Base-by-base conservation (phyloP, 2,329 filamentous ascomycete genomes). In the Cercospora zeina region DNA sequence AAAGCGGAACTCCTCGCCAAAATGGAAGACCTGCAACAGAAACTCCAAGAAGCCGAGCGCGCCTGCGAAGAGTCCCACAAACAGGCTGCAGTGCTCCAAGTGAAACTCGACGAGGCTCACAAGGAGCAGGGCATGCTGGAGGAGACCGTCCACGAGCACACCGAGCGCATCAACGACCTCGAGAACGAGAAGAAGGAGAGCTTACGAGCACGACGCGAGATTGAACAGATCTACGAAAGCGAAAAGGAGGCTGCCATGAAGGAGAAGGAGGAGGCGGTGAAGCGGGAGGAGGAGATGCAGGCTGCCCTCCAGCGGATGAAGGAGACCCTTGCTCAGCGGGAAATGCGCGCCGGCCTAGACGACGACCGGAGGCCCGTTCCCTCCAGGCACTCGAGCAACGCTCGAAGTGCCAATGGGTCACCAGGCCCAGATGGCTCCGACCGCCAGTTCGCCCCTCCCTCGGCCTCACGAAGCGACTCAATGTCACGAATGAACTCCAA, bases 191-290 rank as follows among this genome's bases (percentile, higher is more conserved):
- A 95, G 78, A 86, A 90, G 70, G 93, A 97, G 69, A 83, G 88
- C 59, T 85, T 88, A 31, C 86, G 92, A 66, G 89, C 96, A 76
- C 90, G 91, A 72, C 87, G 93, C 67, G 95, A 99, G 75, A 87
- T 97, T 79, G 93, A 97, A 77, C 87, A 88, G 67, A 93, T 96
- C 67, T 96, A 96, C 75, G 93, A 97, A 76, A 87, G 89, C 49
- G 95, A 99, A 78, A 86, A 91, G 66, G 90, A 88, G 72, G 87
- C 90, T 59, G 89, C 93, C 78, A 87, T 91, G 72, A 91, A 93
- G 77, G 93, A 97, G 76, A 95, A 96, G 79, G 93, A 97, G 68
- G 91, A 96, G 70, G 89, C 93, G 77, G 82, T 85, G 59, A 89
- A 88, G 69, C 85, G 88, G 61, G 92, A 97, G 74, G 92, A 96